Evolutionary conservation across 2,329 filamentous ascomycete genomes (phyloP), one percentile per base, ranked within the genome.

Genomic region (Aspergillus jensenii): DNA sequence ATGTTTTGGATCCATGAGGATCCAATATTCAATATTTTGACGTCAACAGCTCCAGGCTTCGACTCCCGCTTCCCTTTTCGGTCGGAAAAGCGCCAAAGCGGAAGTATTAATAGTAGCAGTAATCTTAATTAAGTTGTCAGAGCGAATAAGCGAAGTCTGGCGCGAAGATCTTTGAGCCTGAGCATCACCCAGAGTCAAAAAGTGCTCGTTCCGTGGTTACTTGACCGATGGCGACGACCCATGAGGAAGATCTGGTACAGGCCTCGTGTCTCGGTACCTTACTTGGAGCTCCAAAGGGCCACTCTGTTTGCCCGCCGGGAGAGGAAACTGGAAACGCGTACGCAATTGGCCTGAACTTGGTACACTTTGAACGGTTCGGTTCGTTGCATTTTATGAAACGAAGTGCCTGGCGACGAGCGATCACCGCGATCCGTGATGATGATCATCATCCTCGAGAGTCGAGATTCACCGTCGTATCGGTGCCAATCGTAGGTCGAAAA

Each of bases 1-100:
- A 23, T 8, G 8, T 8, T 11, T 39, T 6, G 15, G 17, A 23
- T 33, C 50, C 17, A 25, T 14, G 23, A 33, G 44, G 27, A n/a
- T 17, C 51, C 19, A 33, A 31, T 39, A 23, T 45, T 17, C n/a
- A 48, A 48, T 33, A 35, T 35, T 27, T 47, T 54, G 44, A 48
- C 21, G 35, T 54, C 43, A 54, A 11, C 27, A 31, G 27, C 27
- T 4, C 27, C 27, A 47, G 25, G 31, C 47, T 19, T 57, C 55
- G 51, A 50, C 44, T 48, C 23, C 35, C 43, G 33, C 40, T 57
- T 57, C 55, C 49, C 40, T n/a, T 52, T 49, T 52, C 35, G 44
- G 15, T 33, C 55, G 43, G 19, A 39, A 31, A 41, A 23, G 15
- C 52, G 52, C 23, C 52, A 48, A 54, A 45, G 27, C n/a, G 40